These are phyloP conservation scores for Penicillium sp. DNA, from an alignment of 2,329 filamentous ascomycete species.

Conservation along the genomic window DNA sequence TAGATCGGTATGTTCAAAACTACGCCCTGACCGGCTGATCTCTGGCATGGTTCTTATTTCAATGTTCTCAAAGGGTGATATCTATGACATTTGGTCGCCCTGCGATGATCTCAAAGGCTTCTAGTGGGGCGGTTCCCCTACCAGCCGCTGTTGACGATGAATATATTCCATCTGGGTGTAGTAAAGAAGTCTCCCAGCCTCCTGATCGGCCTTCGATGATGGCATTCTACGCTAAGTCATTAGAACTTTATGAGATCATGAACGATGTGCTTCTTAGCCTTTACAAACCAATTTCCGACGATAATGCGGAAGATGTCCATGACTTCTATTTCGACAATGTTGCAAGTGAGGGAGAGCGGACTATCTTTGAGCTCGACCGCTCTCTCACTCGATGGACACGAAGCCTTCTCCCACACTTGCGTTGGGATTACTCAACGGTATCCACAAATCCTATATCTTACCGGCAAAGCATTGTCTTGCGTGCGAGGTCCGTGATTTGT, in stretches of 20 bases:
- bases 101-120: slow-evolving; percentile 36
- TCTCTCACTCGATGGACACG: slow-evolving; percentile 33
- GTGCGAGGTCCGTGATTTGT: slow-evolving; percentile 28
- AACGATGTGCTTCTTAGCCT: slow-evolving; percentile 36
- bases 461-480: slow-evolving; percentile 35
- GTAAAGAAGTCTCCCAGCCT: slow-evolving; percentile 22
- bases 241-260: slow-evolving; percentile 39
- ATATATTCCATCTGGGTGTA: slow-evolving; percentile 20
- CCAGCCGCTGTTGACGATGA: slow-evolving; percentile 36
- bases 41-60: background rate
- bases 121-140: slow-evolving; percentile 29
- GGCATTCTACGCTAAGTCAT: slow-evolving; percentile 34
- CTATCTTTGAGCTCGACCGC: slow-evolving; percentile 38
- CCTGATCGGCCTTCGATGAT: slow-evolving; percentile 30
- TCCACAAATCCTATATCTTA: slow-evolving; percentile 26
- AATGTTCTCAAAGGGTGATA: slow-evolving; percentile 27
- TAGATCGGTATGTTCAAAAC: slow-evolving; percentile 32
- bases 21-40: background rate
- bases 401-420: slow-evolving; percentile 31
- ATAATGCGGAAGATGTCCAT: slow-evolving; percentile 27
- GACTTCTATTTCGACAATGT: slow-evolving; percentile 30
- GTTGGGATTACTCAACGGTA: slow-evolving; percentile 4
- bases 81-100: slow-evolving; percentile 42
- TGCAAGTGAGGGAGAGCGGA: slow-evolving; percentile 25
- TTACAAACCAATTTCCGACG: slow-evolving; percentile 30